Conservation (phyloP, 2,329 filamentous ascomycete species). For the Exophiala oligosperma region DNA sequence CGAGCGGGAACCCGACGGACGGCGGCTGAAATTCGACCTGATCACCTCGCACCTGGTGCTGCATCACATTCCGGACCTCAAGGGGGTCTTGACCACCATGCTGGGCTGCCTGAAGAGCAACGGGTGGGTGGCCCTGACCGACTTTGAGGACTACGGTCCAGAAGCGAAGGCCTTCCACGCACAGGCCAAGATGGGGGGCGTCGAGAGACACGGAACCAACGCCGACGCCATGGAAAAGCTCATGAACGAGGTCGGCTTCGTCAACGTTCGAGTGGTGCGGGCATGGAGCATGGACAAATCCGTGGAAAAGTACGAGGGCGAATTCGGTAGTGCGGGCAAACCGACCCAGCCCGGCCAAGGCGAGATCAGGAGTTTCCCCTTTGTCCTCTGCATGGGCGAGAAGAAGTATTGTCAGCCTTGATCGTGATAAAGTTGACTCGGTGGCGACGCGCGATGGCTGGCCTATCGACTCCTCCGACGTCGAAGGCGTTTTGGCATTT, state of each 20-base stretch:
- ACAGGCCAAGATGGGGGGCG: slow-evolving; percentile 52
- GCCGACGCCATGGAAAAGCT: slow-evolving; percentile 43
- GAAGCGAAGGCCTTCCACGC: slow-evolving; percentile 56
- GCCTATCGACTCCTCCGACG: background rate
- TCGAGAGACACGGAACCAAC: slow-evolving; percentile 56
- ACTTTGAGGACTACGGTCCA: slow-evolving; percentile 59
- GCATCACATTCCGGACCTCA: slow-evolving; percentile 55
- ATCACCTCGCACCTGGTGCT: slow-evolving; percentile 56
- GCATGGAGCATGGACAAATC: slow-evolving; percentile 53
- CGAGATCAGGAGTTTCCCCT: slow-evolving; percentile 43
- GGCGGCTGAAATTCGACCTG: slow-evolving; percentile 50
- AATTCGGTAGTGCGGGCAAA: slow-evolving; percentile 21
- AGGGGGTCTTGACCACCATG: slow-evolving; percentile 46
- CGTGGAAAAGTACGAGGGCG: slow-evolving; percentile 50
- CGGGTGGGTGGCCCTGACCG: slow-evolving; percentile 54
- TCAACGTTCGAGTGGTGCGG: slow-evolving; percentile 47
- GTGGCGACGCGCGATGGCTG: background rate
- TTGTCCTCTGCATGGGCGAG: slow-evolving; percentile 42
- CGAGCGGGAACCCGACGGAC: slow-evolving; percentile 30
- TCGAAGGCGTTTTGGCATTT: background rate
- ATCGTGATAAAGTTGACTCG: background rate
- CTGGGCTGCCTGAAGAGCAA: slow-evolving; percentile 49
- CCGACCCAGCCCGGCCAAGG: slow-evolving; percentile 22
- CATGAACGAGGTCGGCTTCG: slow-evolving; percentile 51
- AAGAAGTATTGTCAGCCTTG: slow-evolving; percentile 18